Evolutionary conservation across 2,329 filamentous ascomycete genomes (phyloP).

Genomic region (Chrysosporium keratinophilum): DNA sequence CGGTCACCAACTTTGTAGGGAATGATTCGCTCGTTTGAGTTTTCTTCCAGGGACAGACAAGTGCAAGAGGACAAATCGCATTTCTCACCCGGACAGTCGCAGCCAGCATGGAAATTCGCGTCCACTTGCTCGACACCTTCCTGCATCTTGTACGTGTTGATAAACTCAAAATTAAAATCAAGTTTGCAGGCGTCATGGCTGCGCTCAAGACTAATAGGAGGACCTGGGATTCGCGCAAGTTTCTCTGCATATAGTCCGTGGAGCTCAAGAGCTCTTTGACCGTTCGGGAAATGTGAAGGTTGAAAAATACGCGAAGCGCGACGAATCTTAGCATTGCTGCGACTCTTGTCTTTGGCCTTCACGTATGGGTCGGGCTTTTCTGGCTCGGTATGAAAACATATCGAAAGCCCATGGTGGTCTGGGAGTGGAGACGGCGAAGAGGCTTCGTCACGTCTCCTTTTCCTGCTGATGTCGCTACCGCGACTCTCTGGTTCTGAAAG

Average conservation of each 20-base stretch:
- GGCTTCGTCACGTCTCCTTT: neutral
- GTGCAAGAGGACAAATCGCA: slow-evolving; percentile 24
- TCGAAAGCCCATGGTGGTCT: neutral
- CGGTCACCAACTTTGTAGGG: slow-evolving; percentile 23
- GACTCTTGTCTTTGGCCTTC: neutral
- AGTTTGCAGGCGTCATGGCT: slow-evolving; percentile 17
- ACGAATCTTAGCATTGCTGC: neutral
- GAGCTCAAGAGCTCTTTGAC: neutral
- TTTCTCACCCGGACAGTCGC: slow-evolving; percentile 20
- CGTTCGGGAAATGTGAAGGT: neutral
- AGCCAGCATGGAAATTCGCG: slow-evolving; percentile 27
- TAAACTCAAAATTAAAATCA: slow-evolving; percentile 31
- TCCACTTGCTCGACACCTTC: slow-evolving; percentile 24
- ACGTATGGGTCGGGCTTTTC: neutral
- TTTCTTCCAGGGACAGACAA: slow-evolving; percentile 26
- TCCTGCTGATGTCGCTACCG: neutral
- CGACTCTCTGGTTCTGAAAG: neutral
- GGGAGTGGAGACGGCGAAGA: neutral
- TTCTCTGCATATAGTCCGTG: slow-evolving; percentile 20
- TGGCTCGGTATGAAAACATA: neutral
- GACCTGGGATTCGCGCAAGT: slow-evolving; percentile 22
- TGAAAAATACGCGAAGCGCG: neutral
- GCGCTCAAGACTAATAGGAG: slow-evolving; percentile 21
- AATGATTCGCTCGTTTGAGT: slow-evolving; percentile 23
- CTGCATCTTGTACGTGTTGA: slow-evolving; percentile 29